Percentiles rank a stretch among this genome's conserved stretches.
phyloP scores from a whole-genome alignment of 352 stramenopile genomes.

The Aphanomyces astaci region DNA sequence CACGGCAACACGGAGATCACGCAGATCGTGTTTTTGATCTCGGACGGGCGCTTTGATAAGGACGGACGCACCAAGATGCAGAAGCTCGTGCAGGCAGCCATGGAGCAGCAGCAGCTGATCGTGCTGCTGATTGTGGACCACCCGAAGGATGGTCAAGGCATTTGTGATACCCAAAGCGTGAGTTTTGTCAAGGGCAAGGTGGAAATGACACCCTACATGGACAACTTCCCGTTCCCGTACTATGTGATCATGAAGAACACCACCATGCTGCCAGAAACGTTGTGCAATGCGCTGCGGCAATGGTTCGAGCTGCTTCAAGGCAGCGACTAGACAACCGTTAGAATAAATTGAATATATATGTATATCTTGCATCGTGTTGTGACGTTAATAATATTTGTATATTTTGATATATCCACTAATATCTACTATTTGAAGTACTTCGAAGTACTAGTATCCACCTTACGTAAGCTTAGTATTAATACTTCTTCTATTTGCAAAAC shows the following conservation, averaged over 20 bases:
- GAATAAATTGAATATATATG: slow-evolving; percentile 13
- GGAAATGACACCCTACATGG: slow-evolving; percentile 96
- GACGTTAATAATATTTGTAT: too few species aligned
- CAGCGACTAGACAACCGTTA: slow-evolving; percentile 17
- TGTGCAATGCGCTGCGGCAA: slow-evolving; percentile 98
- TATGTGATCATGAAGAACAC: slow-evolving; percentile 97
- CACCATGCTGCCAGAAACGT: slow-evolving; percentile 93
- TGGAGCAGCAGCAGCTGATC: slow-evolving; percentile 96
- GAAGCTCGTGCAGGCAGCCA: slow-evolving; percentile 93
- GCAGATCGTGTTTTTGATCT: slow-evolving; percentile 99
- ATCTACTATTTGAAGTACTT: too few species aligned
- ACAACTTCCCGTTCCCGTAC: slow-evolving; percentile 99
- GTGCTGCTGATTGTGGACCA: slow-evolving; percentile 98
- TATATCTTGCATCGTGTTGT: not conserved
- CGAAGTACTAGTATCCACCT: too few species aligned
- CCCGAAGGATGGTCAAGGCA: slow-evolving; percentile 46
- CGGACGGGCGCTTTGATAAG: slow-evolving; percentile 97
- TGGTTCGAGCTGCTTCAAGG: slow-evolving; percentile 97
- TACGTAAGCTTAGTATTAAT: too few species aligned
- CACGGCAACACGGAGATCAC: slow-evolving; percentile 75
- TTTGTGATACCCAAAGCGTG: slow-evolving; percentile 98
- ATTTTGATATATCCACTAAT: too few species aligned
- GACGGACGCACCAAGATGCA: slow-evolving; percentile 92
- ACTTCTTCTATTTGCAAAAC: too few species aligned
- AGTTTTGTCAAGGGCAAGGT: slow-evolving; percentile 95